A percentile compares a stretch with the other conserved stretches of the same genome.
phyloP scores from a whole-genome alignment of 2,329 filamentous ascomycete genomes.

The Pseudogymnoascus sp. region DNA sequence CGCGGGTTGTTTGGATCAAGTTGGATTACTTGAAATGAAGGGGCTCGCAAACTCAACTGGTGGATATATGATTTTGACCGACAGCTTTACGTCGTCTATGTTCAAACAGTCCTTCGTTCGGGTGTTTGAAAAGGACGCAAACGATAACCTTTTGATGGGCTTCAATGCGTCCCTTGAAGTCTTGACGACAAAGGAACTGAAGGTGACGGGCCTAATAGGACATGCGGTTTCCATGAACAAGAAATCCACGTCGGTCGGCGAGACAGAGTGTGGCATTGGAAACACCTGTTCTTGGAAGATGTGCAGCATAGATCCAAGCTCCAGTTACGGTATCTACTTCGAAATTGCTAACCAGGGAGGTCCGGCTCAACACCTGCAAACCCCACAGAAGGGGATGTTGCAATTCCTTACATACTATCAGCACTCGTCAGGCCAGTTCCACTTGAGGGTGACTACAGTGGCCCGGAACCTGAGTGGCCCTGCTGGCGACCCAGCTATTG shows the following conservation, averaged over 20 bases:
- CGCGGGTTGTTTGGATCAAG: conserved; percentile 93
- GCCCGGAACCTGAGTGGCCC: conserved; percentile 86
- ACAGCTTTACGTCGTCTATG: conserved; percentile 98
- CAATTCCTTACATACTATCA: conserved; percentile 99
- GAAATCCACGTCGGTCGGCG: conserved; percentile 92
- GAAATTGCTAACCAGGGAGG: conserved; percentile 94
- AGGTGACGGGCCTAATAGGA: conserved; percentile 94
- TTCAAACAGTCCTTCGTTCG: conserved; percentile 98
- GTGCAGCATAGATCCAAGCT: conserved; percentile 91
- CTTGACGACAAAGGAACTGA: conserved; percentile 93
- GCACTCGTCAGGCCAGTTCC: conserved; percentile 91
- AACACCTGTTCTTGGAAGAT: conserved; percentile 99
- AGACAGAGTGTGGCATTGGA: conserved; percentile 96
- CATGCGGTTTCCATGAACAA: conserved; percentile 97
- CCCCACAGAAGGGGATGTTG: conserved; percentile 88
- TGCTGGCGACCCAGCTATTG: conserved; percentile 86
- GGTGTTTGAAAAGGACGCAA: conserved; percentile 91
- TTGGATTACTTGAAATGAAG: conserved; percentile 97
- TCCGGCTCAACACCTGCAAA: conserved; percentile 74
- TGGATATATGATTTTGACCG: conserved; percentile 95
- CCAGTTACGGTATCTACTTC: conserved; percentile 95
- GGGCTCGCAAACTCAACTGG: conserved; percentile 91
- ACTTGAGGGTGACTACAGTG: conserved; percentile 90
- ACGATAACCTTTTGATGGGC: conserved; percentile 93
- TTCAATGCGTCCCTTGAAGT: conserved; percentile 97